Evolutionary conservation across 768 basidiomycete species (phyloP).

Genomic region (Kwoniella dejecticola): DNA sequence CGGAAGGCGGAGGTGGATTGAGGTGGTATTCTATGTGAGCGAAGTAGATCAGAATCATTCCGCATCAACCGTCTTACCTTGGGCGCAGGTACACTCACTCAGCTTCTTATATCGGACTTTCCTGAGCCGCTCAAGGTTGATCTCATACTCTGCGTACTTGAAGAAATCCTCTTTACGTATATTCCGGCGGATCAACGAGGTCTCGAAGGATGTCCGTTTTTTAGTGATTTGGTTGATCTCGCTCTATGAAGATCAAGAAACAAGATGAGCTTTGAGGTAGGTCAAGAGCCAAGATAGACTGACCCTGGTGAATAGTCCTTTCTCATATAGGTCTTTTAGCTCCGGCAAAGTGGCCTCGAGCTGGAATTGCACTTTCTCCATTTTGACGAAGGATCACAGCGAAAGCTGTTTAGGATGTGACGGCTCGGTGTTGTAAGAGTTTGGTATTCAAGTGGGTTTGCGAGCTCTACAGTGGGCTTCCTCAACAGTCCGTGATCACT

Average conservation of each 20-base stretch:
- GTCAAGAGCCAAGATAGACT: too few relatives aligned
- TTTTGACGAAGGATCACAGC: constrained; percentile 50
- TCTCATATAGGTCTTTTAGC: constrained; percentile 87
- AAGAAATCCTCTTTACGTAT: constrained; percentile 85
- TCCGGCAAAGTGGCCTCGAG: constrained; percentile 97
- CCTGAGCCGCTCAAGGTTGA: constrained; percentile 77
- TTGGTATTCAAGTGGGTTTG: too few relatives aligned
- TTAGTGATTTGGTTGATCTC: constrained; percentile 84
- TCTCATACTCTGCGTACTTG: constrained; percentile 89
- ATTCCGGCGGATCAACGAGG: constrained; percentile 75
- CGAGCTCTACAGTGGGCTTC: too few relatives aligned
- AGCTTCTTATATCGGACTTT: constrained; percentile 72
- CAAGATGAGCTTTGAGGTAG: not conserved
- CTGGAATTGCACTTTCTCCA: constrained; percentile 93
- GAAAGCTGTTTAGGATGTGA: not conserved
- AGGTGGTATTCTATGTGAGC: constrained; percentile 38
- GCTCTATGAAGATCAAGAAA: constrained; percentile 57
- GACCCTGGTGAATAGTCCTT: constrained; percentile 78
- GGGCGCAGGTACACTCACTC: too few relatives aligned
- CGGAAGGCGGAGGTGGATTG: constrained; percentile 61
- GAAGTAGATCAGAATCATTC: too few relatives aligned
- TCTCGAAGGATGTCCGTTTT: constrained; percentile 80
- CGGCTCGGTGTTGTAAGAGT: too few relatives aligned
- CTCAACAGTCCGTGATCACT: too few relatives aligned
- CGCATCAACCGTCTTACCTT: too few relatives aligned